Conservation (phyloP, 805 yeast species). For the Cyberlindnera mrakii region DNA sequence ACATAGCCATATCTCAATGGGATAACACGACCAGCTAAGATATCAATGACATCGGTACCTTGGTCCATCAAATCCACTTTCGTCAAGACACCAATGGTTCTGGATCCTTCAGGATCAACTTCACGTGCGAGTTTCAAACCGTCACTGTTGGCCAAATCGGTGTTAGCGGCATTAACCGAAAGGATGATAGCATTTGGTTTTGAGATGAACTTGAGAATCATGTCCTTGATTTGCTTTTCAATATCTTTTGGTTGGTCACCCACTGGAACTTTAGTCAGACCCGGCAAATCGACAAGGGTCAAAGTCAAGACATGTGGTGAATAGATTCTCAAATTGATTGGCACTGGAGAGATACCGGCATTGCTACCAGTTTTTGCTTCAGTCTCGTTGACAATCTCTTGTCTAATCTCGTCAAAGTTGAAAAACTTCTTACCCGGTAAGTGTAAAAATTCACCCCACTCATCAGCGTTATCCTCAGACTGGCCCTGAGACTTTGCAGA, state of each 20-base stretch:
- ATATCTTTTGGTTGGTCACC: slow-evolving; percentile 99
- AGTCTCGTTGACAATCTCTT: slow-evolving; percentile 88
- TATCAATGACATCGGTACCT: slow-evolving; percentile 96
- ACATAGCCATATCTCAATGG: slow-evolving; percentile 94
- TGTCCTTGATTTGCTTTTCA: slow-evolving; percentile 87
- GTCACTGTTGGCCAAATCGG: slow-evolving; percentile 95
- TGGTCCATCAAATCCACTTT: slow-evolving; percentile 96
- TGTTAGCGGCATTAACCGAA: slow-evolving; percentile 94
- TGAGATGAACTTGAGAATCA: slow-evolving; percentile 88
- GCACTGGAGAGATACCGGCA: slow-evolving; percentile 86
- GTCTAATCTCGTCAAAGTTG: slow-evolving; percentile 83
- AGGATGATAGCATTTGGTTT: slow-evolving; percentile 93
- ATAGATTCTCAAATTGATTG: slow-evolving; percentile 87
- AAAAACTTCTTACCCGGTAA: slow-evolving; percentile 81
- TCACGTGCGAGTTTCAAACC: slow-evolving; percentile 95
- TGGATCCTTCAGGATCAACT: slow-evolving; percentile 92
- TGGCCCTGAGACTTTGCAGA: slow-evolving; percentile 40
- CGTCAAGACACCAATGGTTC: slow-evolving; percentile 96
- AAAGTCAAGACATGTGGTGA: slow-evolving; percentile 92
- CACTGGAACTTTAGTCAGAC: slow-evolving; percentile 95
- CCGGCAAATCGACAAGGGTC: slow-evolving; percentile 95
- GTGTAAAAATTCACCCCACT: slow-evolving; percentile 98
- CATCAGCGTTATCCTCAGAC: slow-evolving; percentile 68
- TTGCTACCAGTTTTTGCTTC: slow-evolving; percentile 76
- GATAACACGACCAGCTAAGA: slow-evolving; percentile 90